These are phyloP conservation scores for Drechslera avenae DNA, from an alignment of 2,329 filamentous ascomycete genomes.

Conservation along the genomic window DNA sequence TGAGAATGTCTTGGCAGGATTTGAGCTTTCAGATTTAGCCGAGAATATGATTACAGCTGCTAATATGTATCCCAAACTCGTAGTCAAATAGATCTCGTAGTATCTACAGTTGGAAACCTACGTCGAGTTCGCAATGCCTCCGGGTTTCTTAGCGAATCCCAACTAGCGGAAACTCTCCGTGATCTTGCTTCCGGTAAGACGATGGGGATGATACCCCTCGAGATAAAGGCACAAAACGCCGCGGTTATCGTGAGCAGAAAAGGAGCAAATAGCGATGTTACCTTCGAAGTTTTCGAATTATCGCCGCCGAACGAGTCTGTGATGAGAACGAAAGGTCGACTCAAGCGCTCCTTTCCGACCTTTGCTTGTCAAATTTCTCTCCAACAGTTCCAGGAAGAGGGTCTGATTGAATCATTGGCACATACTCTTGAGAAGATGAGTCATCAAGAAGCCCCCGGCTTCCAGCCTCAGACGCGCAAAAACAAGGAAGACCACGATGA, in stretches of 20 bases:
- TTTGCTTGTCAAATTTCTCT: slow-evolving; percentile 44
- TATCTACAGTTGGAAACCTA: slow-evolving; percentile 22
- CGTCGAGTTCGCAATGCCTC: slow-evolving; percentile 4
- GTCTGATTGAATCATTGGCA: slow-evolving; percentile 33
- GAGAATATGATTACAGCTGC: no score
- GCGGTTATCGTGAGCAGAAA: slow-evolving; percentile 50
- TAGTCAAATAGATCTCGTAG: no score
- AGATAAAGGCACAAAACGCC: slow-evolving; percentile 56
- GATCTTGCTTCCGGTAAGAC: slow-evolving; percentile 22
- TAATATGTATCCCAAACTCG: no score
- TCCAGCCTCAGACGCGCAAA: slow-evolving; percentile 49
- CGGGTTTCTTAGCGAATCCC: slow-evolving; percentile 19
- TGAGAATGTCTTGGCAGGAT: no score
- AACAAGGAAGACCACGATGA: slow-evolving; percentile 48
- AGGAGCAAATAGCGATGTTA: slow-evolving; percentile 26
- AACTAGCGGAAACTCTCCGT: slow-evolving; percentile 14
- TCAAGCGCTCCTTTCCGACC: slow-evolving; percentile 55
- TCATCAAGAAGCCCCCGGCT: slow-evolving; percentile 41
- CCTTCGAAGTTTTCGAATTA: slow-evolving; percentile 55
- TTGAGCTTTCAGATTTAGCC: no score
- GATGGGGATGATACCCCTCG: slow-evolving; percentile 40
- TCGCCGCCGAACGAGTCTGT: slow-evolving; percentile 50
- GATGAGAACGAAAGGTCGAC: slow-evolving; percentile 46
- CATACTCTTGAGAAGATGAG: slow-evolving; percentile 46
- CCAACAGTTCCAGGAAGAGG: slow-evolving; percentile 15